These are phyloP conservation scores for Talaromyces wortmannii DNA, from an alignment of 495 filamentous ascomycete genomes.

Conservation along the genomic window DNA sequence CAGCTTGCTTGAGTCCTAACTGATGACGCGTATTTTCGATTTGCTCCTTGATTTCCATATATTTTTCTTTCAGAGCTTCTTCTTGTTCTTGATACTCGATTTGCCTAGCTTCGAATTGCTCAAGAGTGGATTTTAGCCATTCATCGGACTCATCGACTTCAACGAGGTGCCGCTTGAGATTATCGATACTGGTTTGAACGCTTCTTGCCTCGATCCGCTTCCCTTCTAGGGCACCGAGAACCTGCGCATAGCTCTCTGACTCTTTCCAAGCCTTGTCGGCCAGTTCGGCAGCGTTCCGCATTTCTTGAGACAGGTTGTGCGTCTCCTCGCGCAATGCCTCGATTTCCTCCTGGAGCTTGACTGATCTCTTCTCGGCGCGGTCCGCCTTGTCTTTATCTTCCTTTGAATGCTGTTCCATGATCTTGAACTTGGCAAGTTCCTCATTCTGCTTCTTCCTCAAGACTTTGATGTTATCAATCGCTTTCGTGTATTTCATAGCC, in stretches of 20 bases:
- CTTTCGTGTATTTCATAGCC: constrained; percentile 92
- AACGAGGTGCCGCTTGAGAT: constrained; percentile 61
- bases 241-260: constrained; percentile 52
- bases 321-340: constrained; percentile 54
- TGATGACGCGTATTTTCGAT: constrained; percentile 50
- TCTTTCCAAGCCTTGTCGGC: constrained; percentile 54
- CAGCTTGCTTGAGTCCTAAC: constrained; percentile 67
- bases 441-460: constrained; percentile 78
- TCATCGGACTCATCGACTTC: constrained; percentile 74
- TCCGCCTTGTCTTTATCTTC: constrained; percentile 84
- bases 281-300: constrained; percentile 46
- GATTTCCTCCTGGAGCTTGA: constrained; percentile 66
- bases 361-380: constrained; percentile 53
- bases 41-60: constrained; percentile 54
- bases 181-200: constrained; percentile 57
- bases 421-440: constrained; percentile 61
- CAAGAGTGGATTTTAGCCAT: constrained; percentile 66
- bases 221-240: constrained; percentile 63
- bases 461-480: constrained; percentile 85
- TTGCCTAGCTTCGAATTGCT: constrained; percentile 73
- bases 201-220: constrained; percentile 67
- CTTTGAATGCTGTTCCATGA: constrained; percentile 69
- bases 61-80: constrained; percentile 50
- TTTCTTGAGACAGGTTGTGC: constrained; percentile 46
- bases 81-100: constrained; percentile 55